Evolutionary conservation across 2,329 filamentous ascomycete species (phyloP).

Genomic region (Monascus ruber): DNA sequence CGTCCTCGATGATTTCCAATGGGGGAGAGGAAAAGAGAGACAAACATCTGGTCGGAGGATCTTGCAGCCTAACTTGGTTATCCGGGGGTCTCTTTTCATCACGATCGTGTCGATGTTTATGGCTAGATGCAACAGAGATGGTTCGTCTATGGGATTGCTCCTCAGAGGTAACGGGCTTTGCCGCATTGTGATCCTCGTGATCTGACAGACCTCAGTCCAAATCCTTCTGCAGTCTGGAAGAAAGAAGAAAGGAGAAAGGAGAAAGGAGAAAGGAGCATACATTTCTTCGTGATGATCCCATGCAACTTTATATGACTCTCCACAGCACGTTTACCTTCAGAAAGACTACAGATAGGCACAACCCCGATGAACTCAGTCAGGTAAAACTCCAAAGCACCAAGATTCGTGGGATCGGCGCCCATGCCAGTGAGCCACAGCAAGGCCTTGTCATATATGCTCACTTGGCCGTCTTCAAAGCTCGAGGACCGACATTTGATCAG

Average conservation of each 20-base stretch:
- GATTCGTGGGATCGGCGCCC: conserved; percentile 17
- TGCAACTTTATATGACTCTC: conserved; percentile 17
- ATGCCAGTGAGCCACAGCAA: conserved; percentile 23
- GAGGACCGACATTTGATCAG: conserved; percentile 26
- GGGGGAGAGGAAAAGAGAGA: too few species aligned
- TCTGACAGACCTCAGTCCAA: conserved; percentile 3
- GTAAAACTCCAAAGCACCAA: conserved; percentile 27
- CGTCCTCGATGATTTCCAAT: too few species aligned
- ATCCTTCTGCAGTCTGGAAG: not conserved
- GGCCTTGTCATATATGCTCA: conserved; percentile 32
- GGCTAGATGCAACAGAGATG: too few species aligned
- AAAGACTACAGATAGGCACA: conserved; percentile 6
- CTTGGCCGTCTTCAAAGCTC: conserved; percentile 21
- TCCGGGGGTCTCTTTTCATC: too few species aligned
- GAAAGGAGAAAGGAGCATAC: conserved; percentile 7
- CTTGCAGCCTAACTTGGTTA: too few species aligned
- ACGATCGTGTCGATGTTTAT: too few species aligned
- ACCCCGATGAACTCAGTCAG: conserved; percentile 28
- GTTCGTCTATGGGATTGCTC: too few species aligned
- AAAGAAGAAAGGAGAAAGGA: not conserved
- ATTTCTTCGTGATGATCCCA: conserved; percentile 9
- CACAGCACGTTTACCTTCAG: conserved; percentile 14
- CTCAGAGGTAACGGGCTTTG: not conserved
- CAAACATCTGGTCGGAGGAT: too few species aligned
- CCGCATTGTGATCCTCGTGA: not conserved